phyloP scores from a whole-genome alignment of 2,329 filamentous ascomycete genomes.

The Penicillium hordei region DNA sequence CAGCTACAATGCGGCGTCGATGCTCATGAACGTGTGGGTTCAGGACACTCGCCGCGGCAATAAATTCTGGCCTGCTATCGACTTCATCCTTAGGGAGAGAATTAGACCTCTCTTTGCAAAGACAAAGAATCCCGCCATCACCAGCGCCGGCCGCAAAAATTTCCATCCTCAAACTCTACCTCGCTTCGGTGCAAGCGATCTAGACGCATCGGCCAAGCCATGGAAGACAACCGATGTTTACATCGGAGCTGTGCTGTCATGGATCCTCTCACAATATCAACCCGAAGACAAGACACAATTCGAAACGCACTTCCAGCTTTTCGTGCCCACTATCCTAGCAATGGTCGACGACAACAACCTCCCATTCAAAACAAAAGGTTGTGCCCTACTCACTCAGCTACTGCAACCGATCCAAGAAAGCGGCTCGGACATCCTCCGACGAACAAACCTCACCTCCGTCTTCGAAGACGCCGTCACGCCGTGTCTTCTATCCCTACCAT shows the following conservation, averaged over 20 bases:
- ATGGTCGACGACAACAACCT: constrained; percentile 45
- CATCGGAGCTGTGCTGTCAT: constrained; percentile 36
- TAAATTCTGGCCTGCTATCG: constrained; percentile 17
- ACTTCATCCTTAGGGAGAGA: constrained; percentile 29
- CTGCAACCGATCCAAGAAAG: constrained; percentile 37
- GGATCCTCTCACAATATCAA: constrained; percentile 41
- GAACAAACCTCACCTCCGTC: constrained; percentile 47
- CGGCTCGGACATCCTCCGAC: constrained; percentile 41
- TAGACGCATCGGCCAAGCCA: constrained; percentile 40
- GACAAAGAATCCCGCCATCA: constrained; percentile 44
- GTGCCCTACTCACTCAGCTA: constrained; percentile 36
- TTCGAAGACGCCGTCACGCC: constrained; percentile 54
- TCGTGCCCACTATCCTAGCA: constrained; percentile 45
- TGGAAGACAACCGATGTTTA: constrained; percentile 42
- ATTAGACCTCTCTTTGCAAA: constrained; percentile 46
- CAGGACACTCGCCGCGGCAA: not conserved
- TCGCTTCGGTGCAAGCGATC: constrained; percentile 37
- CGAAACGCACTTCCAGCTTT: constrained; percentile 47
- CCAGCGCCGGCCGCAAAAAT: constrained; percentile 46
- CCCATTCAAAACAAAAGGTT: constrained; percentile 42
- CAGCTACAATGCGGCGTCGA: constrained; percentile 14
- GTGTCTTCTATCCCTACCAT: constrained; percentile 73
- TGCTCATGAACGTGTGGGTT: constrained; percentile 7
- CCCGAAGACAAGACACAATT: constrained; percentile 29
- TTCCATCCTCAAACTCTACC: constrained; percentile 40